Base-by-base conservation (phyloP, 2,329 filamentous ascomycete species). In the Gyromitra esculenta region DNA sequence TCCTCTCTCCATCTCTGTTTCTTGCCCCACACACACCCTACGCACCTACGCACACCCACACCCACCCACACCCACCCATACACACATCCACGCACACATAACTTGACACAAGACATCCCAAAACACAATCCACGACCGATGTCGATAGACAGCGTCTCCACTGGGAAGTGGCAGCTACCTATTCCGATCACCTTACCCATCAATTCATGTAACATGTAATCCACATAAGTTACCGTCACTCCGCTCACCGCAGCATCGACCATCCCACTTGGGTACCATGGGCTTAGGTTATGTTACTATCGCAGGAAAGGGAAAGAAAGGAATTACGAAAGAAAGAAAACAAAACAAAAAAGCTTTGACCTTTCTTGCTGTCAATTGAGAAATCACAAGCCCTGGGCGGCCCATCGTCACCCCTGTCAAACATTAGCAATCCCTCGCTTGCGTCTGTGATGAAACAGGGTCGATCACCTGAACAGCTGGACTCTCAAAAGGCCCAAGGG, bases 361-460 rank as follows among this genome's bases (percentile, higher is more conserved):
- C 75, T 77, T 54, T 74, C 65, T 74, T 65, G 70, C 45, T 76
- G 73, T 73, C 62, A 71, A 76, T 75, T 68, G 59, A 75, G 31
- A 72, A 73, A 66, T 72, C 73, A 72, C 67, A 75, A 75, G 73
- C 73, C 73, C 59, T 70, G 13, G 64, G 41, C 72, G 73, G 68
- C 73, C 68, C 68, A 76, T 60, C 72, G 39, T 75, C 66, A 75
- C 70, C 70, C 75, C 63, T 77, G 75, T 75, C 75, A 75, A 68
- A 77, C 70, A 77, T 73, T 69, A 73, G 75, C 71, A 69, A 74
- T 77, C 66, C 72, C 71, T 75, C 75, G 75, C 75, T 77, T 77
- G 75, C 75, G 64, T 65, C 56, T 64, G 50, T 13, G 59, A 65
- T 70, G 71, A 77, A 75, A 71, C 73, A 71, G 71, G 71, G 71